A percentile compares a stretch with the other conserved stretches of the same genome.
phyloP scores from a whole-genome alignment of 176 grass and related monocot species.

The Canna indica region DNA sequence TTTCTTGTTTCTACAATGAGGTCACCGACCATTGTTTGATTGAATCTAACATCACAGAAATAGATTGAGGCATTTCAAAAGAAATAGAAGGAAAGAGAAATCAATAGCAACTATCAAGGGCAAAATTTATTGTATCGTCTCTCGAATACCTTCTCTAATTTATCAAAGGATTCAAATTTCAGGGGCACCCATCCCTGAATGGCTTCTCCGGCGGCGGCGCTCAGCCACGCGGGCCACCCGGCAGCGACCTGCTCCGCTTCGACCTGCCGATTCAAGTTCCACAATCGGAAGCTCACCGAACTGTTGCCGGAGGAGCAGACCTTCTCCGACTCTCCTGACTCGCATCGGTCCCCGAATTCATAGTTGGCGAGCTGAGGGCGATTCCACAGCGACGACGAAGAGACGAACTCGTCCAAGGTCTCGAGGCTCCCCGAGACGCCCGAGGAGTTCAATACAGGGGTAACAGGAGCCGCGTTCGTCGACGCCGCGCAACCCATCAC shows the following conservation, averaged over 20 bases:
- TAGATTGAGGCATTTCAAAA: too few species aligned
- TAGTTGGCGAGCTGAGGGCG: slow-evolving; percentile 21
- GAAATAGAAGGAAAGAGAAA: too few species aligned
- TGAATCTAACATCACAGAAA: too few species aligned
- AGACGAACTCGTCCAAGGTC: slow-evolving; percentile 27
- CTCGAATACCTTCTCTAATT: slow-evolving; percentile 53
- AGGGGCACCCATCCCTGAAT: slow-evolving; percentile 85
- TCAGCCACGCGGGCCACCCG: slow-evolving; percentile 86
- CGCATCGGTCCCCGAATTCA: slow-evolving; percentile 8
- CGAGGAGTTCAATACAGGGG: slow-evolving; percentile 34
- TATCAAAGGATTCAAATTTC: slow-evolving; percentile 67
- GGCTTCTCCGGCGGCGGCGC: slow-evolving; percentile 80
- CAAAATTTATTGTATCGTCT: neutral
- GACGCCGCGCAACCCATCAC: slow-evolving; percentile 82
- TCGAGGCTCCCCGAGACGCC: slow-evolving; percentile 8
- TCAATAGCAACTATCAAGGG: too few species aligned
- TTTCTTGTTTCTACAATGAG: too few species aligned
- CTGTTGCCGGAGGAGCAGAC: neutral
- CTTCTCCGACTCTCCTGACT: slow-evolving; percentile 27
- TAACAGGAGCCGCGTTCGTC: slow-evolving; percentile 28
- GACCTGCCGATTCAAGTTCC: slow-evolving; percentile 36
- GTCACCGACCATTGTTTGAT: too few species aligned
- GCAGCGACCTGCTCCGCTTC: slow-evolving; percentile 62
- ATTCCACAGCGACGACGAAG: slow-evolving; percentile 30
- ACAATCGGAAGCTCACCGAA: slow-evolving; percentile 23